A percentile compares a stretch with the other conserved stretches of the same genome.
Conservation (phyloP, 768 basidiomycete genomes). For the Hygrocybe coccinea region DNA sequence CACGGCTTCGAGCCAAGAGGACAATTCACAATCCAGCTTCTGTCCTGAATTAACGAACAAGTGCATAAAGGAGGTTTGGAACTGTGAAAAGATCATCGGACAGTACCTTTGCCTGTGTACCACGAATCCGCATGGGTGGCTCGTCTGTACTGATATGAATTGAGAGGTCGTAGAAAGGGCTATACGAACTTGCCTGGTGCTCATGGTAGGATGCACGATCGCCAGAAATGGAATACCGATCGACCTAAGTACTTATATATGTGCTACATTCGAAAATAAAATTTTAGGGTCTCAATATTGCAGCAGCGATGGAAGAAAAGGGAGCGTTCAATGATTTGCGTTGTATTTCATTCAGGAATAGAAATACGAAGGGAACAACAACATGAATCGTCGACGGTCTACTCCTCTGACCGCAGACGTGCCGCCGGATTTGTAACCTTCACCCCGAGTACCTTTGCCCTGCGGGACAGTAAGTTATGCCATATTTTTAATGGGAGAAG, state of each 20-base stretch:
- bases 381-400: slow-evolving; percentile 40
- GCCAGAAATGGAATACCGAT: too few species aligned
- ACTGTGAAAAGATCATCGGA: slow-evolving; percentile 11
- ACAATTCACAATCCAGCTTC: slow-evolving; percentile 58
- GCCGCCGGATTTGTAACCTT: slow-evolving; percentile 93
- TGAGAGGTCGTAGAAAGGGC: slow-evolving; percentile 1
- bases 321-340: neutral
- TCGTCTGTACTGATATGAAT: slow-evolving; percentile 30
- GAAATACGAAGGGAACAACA: slow-evolving; percentile 45
- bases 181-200: slow-evolving; percentile 6
- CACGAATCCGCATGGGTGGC: slow-evolving; percentile 88
- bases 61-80: slow-evolving; percentile 10
- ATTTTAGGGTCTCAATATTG: too few species aligned
- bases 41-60: slow-evolving; percentile 36
- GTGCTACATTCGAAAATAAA: too few species aligned
- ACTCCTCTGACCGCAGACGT: slow-evolving; percentile 93
- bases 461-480: slow-evolving; percentile 27
- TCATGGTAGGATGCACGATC: neutral
- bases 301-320: too few species aligned
- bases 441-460: slow-evolving; percentile 80
- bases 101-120: slow-evolving; percentile 45
- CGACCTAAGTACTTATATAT: too few species aligned
- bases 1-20: slow-evolving; percentile 58
- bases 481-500: too few species aligned
- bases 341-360: slow-evolving; percentile 13